Evolutionary conservation across 2,329 filamentous ascomycete species (phyloP).

Genomic region (Cercospora sesami): DNA sequence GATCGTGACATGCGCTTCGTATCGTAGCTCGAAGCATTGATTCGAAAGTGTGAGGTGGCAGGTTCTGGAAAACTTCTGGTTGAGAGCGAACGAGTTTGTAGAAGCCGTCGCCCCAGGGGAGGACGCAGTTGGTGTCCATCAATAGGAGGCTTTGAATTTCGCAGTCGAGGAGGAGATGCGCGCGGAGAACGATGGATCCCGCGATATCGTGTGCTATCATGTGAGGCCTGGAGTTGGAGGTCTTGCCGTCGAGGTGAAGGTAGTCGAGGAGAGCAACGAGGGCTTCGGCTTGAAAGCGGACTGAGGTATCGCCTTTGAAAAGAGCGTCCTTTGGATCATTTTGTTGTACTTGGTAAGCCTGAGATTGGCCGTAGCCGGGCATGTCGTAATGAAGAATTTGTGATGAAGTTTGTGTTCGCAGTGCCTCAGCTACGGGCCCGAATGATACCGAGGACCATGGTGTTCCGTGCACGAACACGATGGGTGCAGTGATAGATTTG

Average conservation of each 20-base stretch:
- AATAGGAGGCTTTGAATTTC: constrained; percentile 45
- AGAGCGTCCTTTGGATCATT: constrained; percentile 11
- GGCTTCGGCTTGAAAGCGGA: constrained; percentile 43
- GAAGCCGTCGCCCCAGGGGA: constrained; percentile 47
- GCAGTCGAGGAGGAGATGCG: constrained; percentile 42
- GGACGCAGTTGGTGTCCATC: constrained; percentile 47
- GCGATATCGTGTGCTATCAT: constrained; percentile 51
- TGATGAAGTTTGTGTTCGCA: constrained; percentile 37
- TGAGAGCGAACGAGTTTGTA: constrained; percentile 44
- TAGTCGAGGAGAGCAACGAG: constrained; percentile 43
- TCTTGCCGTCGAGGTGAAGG: constrained; percentile 34
- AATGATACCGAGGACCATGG: constrained; percentile 51
- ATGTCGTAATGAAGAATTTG: constrained; percentile 50
- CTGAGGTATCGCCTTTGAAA: constrained; percentile 39
- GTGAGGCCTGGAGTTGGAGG: constrained; percentile 33
- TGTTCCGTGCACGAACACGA: constrained; percentile 52
- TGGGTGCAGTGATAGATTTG: constrained; percentile 33
- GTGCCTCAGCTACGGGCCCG: constrained; percentile 39
- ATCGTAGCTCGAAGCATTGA: constrained; percentile 46
- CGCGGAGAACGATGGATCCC: constrained; percentile 45
- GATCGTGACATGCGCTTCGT: constrained; percentile 40
- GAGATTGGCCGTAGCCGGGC: constrained; percentile 48
- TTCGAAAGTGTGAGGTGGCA: constrained; percentile 40
- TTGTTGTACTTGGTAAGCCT: constrained; percentile 31
- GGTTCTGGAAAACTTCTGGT: constrained; percentile 34